A percentile compares a stretch with the other conserved stretches of the same genome.
Conservation (phyloP, 257 asterid genomes). For the Capsicum baccatum region DNA sequence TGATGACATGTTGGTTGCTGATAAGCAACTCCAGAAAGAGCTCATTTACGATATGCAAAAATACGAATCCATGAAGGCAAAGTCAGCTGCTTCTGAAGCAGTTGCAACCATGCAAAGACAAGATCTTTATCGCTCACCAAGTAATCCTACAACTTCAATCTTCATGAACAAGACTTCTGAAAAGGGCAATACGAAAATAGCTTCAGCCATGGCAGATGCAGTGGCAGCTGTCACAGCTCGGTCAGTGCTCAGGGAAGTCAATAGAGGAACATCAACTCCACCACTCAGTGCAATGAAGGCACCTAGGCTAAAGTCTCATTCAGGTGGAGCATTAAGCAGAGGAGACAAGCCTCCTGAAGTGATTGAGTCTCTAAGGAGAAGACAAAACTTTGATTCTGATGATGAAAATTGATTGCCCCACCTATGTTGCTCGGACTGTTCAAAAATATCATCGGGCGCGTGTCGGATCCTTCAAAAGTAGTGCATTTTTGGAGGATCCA, state of each 20-base stretch:
- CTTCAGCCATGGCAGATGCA: constrained; percentile 81
- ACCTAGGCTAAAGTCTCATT: constrained; percentile 71
- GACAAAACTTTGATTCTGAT: constrained; percentile 74
- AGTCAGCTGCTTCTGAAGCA: constrained; percentile 65
- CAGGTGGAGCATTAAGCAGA: constrained; percentile 26
- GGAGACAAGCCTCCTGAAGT: constrained; percentile 60
- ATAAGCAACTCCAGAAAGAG: constrained; percentile 85
- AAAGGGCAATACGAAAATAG: constrained; percentile 48
- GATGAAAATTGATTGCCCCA: constrained; percentile 55
- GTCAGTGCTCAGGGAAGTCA: constrained; percentile 80
- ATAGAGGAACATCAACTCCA: constrained; percentile 58
- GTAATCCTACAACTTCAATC: constrained; percentile 33
- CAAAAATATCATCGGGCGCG: too few species aligned
- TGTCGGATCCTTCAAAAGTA: too few species aligned
- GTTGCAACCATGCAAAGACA: constrained; percentile 59
- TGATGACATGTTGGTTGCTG: constrained; percentile 84
- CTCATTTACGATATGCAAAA: constrained; percentile 88
- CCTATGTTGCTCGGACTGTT: too few species aligned
- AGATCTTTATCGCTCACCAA: constrained; percentile 48
- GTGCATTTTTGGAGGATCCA: too few species aligned
- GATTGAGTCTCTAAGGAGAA: constrained; percentile 73
- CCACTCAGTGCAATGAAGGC: constrained; percentile 72
- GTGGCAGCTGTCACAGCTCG: constrained; percentile 67
- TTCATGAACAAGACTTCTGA: constrained; percentile 37
- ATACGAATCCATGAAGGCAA: constrained; percentile 70